Percentiles rank a stretch among this genome's conserved stretches.
Conservation (phyloP, 371 early-diverging fungal genomes). For the Hamiltosporidium magnivora region DNA sequence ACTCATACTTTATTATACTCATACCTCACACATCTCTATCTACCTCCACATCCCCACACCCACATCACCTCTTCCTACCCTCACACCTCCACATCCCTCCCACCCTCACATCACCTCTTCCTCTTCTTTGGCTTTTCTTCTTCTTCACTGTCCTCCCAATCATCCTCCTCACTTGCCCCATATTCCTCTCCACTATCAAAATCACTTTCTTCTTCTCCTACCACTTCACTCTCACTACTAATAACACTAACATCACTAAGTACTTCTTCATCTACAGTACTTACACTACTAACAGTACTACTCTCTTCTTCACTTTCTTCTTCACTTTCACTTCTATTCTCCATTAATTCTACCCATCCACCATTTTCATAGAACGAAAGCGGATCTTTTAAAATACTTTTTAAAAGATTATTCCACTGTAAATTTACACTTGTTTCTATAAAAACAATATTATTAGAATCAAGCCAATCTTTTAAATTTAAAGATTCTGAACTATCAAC, state of each 20-base stretch:
- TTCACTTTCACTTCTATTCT: conserved; percentile 25
- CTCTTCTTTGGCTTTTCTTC: not conserved
- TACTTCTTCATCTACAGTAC: not conserved
- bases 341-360: conserved; percentile 53
- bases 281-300: too few species aligned
- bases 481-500: conserved; percentile 39
- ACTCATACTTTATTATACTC: too few species aligned
- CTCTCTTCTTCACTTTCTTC: not conserved
- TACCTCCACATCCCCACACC: too few species aligned
- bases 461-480: conserved; percentile 53
- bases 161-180: not conserved
- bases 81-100: too few species aligned
- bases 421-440: conserved; percentile 56
- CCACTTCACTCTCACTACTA: not conserved
- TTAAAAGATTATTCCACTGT: conserved; percentile 55
- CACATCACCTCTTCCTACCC: too few species aligned
- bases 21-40: too few species aligned
- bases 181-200: not conserved
- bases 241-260: not conserved
- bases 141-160: conserved; percentile 1
- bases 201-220: not conserved
- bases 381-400: conserved; percentile 53
- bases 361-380: conserved; percentile 55
- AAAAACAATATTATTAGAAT: conserved; percentile 52
- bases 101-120: not conserved